phyloP scores from a whole-genome alignment of 176 grass and related monocot species.

The Tillandsia leiboldiana region DNA sequence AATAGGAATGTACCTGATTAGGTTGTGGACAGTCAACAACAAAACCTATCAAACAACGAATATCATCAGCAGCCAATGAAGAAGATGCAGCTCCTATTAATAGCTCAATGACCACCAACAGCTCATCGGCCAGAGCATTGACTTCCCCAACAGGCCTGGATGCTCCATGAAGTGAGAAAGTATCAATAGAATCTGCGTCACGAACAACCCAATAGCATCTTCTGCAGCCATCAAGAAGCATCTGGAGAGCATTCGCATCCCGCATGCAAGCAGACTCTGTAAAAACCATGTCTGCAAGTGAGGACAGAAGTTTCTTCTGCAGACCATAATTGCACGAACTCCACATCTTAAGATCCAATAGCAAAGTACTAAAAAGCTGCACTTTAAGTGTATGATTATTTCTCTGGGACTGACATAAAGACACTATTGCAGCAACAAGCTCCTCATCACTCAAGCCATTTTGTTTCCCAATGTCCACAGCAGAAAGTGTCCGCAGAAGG shows the following conservation, averaged over 20 bases:
- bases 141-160: slow-evolving; percentile 67
- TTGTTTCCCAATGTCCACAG: slow-evolving; percentile 41
- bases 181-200: slow-evolving; percentile 80
- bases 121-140: slow-evolving; percentile 90
- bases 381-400: slow-evolving; percentile 77
- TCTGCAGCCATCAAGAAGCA: slow-evolving; percentile 98
- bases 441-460: slow-evolving; percentile 58
- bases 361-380: slow-evolving; percentile 79
- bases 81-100: slow-evolving; percentile 69
- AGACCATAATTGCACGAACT: slow-evolving; percentile 87
- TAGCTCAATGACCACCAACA: slow-evolving; percentile 95
- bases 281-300: slow-evolving; percentile 97
- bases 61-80: slow-evolving; percentile 55
- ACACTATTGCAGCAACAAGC: slow-evolving; percentile 73
- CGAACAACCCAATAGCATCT: slow-evolving; percentile 81
- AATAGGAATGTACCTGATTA: slow-evolving; percentile 66
- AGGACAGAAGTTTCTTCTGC: slow-evolving; percentile 98
- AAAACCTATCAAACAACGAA: slow-evolving; percentile 87
- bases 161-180: slow-evolving; percentile 34
- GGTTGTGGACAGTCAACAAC: slow-evolving; percentile 89
- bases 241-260: slow-evolving; percentile 86
- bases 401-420: slow-evolving; percentile 87
- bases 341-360: slow-evolving; percentile 92
- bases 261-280: slow-evolving; percentile 77
- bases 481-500: slow-evolving; percentile 57